A percentile compares a stretch with the other conserved stretches of the same genome.
Conservation (phyloP, 495 filamentous ascomycete species). For the Lepraria neglecta region DNA sequence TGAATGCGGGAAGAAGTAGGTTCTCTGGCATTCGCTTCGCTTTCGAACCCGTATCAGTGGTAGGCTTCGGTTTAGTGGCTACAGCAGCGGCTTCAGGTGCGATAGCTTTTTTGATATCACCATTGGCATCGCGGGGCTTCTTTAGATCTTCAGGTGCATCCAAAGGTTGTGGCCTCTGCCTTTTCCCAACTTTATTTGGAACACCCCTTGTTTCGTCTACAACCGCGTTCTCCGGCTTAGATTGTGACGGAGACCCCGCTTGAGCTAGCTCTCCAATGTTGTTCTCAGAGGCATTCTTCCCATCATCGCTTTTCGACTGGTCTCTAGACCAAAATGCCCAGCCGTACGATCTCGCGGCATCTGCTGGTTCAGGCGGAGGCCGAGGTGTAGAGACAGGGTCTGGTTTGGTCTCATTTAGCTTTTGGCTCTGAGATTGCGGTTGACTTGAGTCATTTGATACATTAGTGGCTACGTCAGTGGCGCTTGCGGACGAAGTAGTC, state of each 20-base stretch:
- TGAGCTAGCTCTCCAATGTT: slow-evolving; percentile 63
- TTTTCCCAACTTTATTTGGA: slow-evolving; percentile 31
- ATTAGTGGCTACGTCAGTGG: background rate
- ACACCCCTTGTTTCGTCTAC: slow-evolving; percentile 43
- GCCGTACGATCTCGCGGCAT: slow-evolving; percentile 50
- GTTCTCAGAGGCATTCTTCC: slow-evolving; percentile 26
- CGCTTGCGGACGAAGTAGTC: background rate
- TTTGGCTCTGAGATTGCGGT: background rate
- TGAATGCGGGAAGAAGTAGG: slow-evolving; percentile 62
- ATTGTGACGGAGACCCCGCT: slow-evolving; percentile 59
- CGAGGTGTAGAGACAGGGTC: background rate
- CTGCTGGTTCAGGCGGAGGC: slow-evolving; percentile 14
- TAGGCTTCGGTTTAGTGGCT: background rate
- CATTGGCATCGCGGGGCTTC: slow-evolving; percentile 17
- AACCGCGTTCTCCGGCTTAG: slow-evolving; percentile 54
- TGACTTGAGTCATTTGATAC: background rate
- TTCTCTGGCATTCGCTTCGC: slow-evolving; percentile 38
- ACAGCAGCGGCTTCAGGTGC: slow-evolving; percentile 23
- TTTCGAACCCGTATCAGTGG: slow-evolving; percentile 10
- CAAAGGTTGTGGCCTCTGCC: slow-evolving; percentile 22
- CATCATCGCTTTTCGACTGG: slow-evolving; percentile 39
- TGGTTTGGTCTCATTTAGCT: background rate
- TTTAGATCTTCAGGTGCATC: slow-evolving; percentile 13
- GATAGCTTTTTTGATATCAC: slow-evolving; percentile 13
- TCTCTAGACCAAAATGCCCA: slow-evolving; percentile 87